These are phyloP conservation scores for Arabidopsis arenosa DNA, from an alignment of 345 rosid species.

Conservation along the genomic window DNA sequence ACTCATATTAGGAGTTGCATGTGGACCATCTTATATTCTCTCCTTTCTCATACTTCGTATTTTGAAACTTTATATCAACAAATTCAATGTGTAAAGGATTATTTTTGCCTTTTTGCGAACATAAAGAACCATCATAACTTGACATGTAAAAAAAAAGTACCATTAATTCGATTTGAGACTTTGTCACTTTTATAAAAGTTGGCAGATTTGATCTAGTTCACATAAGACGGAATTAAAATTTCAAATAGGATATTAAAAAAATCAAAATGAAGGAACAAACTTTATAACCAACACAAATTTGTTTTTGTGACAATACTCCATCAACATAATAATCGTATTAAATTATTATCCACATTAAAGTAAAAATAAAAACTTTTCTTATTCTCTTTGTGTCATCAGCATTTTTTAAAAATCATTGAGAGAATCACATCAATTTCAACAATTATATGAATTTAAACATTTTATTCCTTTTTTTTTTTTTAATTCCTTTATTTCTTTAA, in stretches of 20 bases:
- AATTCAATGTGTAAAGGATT: conserved; percentile 8
- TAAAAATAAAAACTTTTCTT: neutral
- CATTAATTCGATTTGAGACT: too few relatives aligned
- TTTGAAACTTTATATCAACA: neutral
- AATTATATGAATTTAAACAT: neutral
- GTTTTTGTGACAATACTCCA: neutral
- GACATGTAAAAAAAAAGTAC: neutral
- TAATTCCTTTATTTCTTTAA: neutral
- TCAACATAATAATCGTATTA: neutral
- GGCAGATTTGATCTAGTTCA: too few relatives aligned
- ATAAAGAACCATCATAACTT: neutral
- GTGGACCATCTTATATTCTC: conserved; percentile 25
- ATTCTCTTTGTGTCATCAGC: neutral
- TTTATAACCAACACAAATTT: neutral
- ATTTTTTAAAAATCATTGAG: neutral
- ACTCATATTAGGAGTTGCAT: conserved; percentile 32
- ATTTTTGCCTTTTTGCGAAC: neutral
- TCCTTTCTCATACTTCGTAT: conserved; percentile 1
- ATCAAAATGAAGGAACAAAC: neutral
- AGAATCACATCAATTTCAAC: conserved; percentile 15
- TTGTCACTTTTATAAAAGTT: too few relatives aligned
- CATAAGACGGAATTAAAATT: too few relatives aligned
- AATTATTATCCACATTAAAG: conserved; percentile 7
- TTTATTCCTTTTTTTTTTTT: neutral
- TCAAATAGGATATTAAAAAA: too few relatives aligned